A percentile compares a stretch with the other conserved stretches of the same genome.
These are phyloP conservation scores for Fomitopsis serialis DNA, from an alignment of 768 basidiomycete genomes.

Conservation along the genomic window DNA sequence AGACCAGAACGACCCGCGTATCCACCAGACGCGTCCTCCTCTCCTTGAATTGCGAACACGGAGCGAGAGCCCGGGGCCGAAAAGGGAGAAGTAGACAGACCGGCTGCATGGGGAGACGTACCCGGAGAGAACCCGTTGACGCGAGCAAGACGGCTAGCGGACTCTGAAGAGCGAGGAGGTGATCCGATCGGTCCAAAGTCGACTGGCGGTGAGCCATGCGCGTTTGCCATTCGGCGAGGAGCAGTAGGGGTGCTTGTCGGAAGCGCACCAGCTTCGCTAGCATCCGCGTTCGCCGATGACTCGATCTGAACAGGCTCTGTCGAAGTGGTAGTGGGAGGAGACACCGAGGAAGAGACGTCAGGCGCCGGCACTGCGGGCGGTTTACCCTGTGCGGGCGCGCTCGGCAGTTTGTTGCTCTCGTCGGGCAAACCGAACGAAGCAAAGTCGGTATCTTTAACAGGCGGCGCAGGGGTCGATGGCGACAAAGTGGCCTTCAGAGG, in stretches of 20 bases:
- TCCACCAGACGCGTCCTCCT: slow-evolving; percentile 24
- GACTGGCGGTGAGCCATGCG: slow-evolving; percentile 31
- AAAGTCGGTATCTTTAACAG: slow-evolving; percentile 72
- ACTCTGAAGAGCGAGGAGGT: slow-evolving; percentile 48
- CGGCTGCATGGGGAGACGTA: slow-evolving; percentile 46
- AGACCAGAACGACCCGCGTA: slow-evolving; percentile 43
- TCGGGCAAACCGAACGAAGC: slow-evolving; percentile 64
- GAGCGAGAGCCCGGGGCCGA: slow-evolving; percentile 66
- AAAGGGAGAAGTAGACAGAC: slow-evolving; percentile 62
- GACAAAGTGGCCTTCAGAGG: slow-evolving; percentile 68
- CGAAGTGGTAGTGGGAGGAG: slow-evolving; percentile 9
- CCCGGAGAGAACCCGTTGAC: slow-evolving; percentile 49
- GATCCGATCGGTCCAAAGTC: slow-evolving; percentile 86
- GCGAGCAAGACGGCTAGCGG: slow-evolving; percentile 29
- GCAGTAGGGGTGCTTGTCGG: slow-evolving; percentile 46
- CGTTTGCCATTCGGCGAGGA: slow-evolving; percentile 41
- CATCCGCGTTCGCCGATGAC: slow-evolving; percentile 4
- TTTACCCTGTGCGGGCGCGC: slow-evolving; percentile 35
- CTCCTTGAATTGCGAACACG: slow-evolving; percentile 39
- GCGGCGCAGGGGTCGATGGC: slow-evolving; percentile 75
- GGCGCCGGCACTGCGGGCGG: slow-evolving; percentile 7
- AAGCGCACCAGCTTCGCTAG: slow-evolving; percentile 38
- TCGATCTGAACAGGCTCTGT: slow-evolving; percentile 5
- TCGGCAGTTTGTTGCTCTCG: slow-evolving; percentile 44
- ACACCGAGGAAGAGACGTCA: slow-evolving; percentile 8